These are phyloP conservation scores for Globisporangium apiculatum DNA, from an alignment of 352 stramenopile species.

Conservation along the genomic window DNA sequence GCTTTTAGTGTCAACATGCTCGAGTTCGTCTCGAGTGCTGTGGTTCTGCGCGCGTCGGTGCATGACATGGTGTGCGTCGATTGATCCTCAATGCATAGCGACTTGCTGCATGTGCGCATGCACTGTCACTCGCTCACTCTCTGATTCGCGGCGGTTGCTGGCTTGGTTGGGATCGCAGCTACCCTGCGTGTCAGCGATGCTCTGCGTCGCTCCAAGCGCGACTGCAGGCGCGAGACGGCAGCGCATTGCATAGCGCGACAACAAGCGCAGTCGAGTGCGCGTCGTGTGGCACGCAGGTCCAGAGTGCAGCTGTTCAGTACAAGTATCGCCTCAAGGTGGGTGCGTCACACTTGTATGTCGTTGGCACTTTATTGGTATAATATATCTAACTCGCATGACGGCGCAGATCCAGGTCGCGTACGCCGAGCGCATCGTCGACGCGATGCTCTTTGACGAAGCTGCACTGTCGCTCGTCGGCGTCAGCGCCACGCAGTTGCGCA, in stretches of 20 bases:
- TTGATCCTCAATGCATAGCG: not conserved
- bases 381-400: not conserved
- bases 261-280: constrained; percentile 16
- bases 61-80: constrained; percentile 45
- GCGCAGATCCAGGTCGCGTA: constrained; percentile 31
- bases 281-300: constrained; percentile 18
- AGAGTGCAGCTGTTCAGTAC: constrained; percentile 21
- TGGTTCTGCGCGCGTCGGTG: constrained; percentile 40
- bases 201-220: constrained; percentile 30
- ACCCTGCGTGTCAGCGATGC: constrained; percentile 41
- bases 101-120: not conserved
- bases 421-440: constrained; percentile 22
- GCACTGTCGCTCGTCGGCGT: constrained; percentile 30
- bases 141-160: not conserved
- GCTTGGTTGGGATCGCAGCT: constrained; percentile 16
- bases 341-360: not conserved
- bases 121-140: too few relatives aligned
- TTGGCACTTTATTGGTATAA: not conserved
- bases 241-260: not conserved
- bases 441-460: constrained; percentile 49
- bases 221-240: constrained; percentile 13
- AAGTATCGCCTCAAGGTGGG: constrained; percentile 48
- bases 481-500: constrained; percentile 18
- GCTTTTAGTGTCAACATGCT: not conserved
- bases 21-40: constrained; percentile 34